Evolutionary conservation across 2,329 filamentous ascomycete species (phyloP).

Genomic region (Colletotrichum ledebouriae): DNA sequence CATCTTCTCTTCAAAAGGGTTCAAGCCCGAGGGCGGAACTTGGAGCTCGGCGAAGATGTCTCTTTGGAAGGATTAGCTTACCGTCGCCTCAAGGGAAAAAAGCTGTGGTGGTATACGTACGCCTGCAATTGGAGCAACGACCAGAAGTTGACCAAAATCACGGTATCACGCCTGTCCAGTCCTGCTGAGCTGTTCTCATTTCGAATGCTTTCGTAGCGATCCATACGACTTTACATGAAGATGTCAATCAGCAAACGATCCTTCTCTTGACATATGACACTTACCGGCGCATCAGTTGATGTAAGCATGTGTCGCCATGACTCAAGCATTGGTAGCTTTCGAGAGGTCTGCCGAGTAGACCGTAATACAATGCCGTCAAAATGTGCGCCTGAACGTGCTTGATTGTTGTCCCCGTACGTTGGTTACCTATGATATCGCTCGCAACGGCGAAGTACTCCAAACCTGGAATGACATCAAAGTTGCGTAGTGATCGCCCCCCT

Average conservation of each 20-base stretch:
- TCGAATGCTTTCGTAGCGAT: slow-evolving; percentile 58
- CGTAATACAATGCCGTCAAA: slow-evolving; percentile 88
- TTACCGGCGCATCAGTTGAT: slow-evolving; percentile 82
- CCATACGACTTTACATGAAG: slow-evolving; percentile 57
- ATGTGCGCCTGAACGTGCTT: slow-evolving; percentile 88
- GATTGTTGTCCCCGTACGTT: slow-evolving; percentile 82
- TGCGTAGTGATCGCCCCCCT: slow-evolving; percentile 58
- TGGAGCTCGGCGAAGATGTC: slow-evolving; percentile 91
- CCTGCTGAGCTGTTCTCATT: background rate
- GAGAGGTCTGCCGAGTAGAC: slow-evolving; percentile 86
- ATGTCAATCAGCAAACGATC: background rate
- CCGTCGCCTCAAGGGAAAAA: background rate
- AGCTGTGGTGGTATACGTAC: slow-evolving; percentile 56
- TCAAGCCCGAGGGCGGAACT: slow-evolving; percentile 70
- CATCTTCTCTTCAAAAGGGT: slow-evolving; percentile 74
- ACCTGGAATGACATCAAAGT: slow-evolving; percentile 89
- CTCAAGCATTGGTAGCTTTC: slow-evolving; percentile 81
- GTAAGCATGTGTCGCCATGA: slow-evolving; percentile 68
- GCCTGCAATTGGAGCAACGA: slow-evolving; percentile 93
- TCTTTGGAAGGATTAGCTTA: slow-evolving; percentile 58
- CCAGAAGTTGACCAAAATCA: slow-evolving; percentile 86
- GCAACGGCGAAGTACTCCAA: slow-evolving; percentile 91
- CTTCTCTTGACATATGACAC: slow-evolving; percentile 49
- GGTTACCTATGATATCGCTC: slow-evolving; percentile 86
- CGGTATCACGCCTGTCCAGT: slow-evolving; percentile 67